These are phyloP conservation scores for Neoarthrinium moseri DNA, from an alignment of 2,329 filamentous ascomycete species.

Conservation along the genomic window DNA sequence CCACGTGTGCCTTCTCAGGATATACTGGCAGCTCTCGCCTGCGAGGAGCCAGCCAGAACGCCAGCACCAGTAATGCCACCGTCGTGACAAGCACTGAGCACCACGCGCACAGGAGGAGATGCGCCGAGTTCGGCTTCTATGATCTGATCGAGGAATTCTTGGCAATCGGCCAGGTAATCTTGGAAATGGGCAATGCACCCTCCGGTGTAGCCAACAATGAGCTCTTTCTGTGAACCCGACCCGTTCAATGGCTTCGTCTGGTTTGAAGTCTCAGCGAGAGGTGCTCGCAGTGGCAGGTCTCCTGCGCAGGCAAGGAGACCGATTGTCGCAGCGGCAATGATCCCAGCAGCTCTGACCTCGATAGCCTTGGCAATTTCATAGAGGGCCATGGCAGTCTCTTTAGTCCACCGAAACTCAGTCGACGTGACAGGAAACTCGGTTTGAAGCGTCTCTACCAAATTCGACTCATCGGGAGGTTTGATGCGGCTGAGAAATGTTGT, in stretches of 20 bases:
- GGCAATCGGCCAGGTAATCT: slow-evolving; percentile 68
- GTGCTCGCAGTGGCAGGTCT: slow-evolving; percentile 54
- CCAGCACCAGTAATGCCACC: slow-evolving; percentile 62
- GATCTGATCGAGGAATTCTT: slow-evolving; percentile 62
- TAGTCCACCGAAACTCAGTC: slow-evolving; percentile 60
- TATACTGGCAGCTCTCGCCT: slow-evolving; percentile 22
- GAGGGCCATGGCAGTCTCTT: slow-evolving; percentile 56
- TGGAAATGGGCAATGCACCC: slow-evolving; percentile 80
- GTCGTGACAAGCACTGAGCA: slow-evolving; percentile 57
- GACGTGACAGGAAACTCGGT: slow-evolving; percentile 53
- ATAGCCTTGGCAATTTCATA: slow-evolving; percentile 69
- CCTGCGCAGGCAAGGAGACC: slow-evolving; percentile 68
- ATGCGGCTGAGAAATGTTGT: slow-evolving; percentile 74
- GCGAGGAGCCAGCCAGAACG: slow-evolving; percentile 52
- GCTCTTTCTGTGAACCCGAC: slow-evolving; percentile 39
- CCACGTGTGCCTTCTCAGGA: background rate
- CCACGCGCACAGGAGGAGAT: slow-evolving; percentile 38
- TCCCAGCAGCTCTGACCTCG: slow-evolving; percentile 68
- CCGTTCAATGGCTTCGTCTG: slow-evolving; percentile 6
- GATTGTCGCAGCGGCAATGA: slow-evolving; percentile 71
- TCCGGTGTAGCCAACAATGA: slow-evolving; percentile 78
- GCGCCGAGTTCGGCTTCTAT: slow-evolving; percentile 38
- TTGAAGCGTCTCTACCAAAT: slow-evolving; percentile 46
- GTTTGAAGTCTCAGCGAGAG: slow-evolving; percentile 6
- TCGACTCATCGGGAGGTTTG: slow-evolving; percentile 48